Evolutionary conservation across 2,329 filamentous ascomycete species (phyloP).

Genomic region (Talaromyces albobiverticillius): DNA sequence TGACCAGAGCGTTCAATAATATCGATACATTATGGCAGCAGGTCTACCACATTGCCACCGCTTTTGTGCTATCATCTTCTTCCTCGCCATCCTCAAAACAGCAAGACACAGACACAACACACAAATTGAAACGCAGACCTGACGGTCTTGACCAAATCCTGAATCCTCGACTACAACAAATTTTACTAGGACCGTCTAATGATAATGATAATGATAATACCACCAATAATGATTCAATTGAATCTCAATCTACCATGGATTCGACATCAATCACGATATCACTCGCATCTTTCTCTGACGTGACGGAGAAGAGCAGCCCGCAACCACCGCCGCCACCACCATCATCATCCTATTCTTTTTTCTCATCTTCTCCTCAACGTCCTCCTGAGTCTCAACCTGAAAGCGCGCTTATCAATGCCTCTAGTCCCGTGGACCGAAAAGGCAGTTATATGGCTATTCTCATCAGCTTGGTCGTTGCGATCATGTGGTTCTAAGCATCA

Average conservation of each 20-base stretch:
- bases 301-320: neutral
- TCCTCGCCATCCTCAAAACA: neutral
- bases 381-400: neutral
- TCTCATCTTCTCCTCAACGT: neutral
- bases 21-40: constrained; percentile 12
- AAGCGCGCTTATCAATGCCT: constrained; percentile 3
- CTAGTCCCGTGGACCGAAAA: constrained; percentile 9
- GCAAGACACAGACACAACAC: neutral
- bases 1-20: constrained; percentile 1
- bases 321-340: neutral
- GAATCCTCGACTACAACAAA: neutral
- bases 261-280: constrained; percentile 6
- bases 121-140: neutral
- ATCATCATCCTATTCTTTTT: neutral
- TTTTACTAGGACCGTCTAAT: neutral
- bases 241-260: neutral
- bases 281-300: neutral
- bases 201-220: neutral
- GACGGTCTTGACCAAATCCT: neutral
- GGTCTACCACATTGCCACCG: constrained; percentile 8
- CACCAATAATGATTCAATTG: neutral
- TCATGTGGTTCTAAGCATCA: constrained; percentile 12
- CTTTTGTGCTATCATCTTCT: neutral
- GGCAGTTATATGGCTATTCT: constrained; percentile 15
- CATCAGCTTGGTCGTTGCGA: constrained; percentile 14